Percentiles rank a stretch among this genome's conserved stretches.
These are phyloP conservation scores for Schrenkiella parvula DNA, from an alignment of 345 rosid genomes.

Conservation along the genomic window DNA sequence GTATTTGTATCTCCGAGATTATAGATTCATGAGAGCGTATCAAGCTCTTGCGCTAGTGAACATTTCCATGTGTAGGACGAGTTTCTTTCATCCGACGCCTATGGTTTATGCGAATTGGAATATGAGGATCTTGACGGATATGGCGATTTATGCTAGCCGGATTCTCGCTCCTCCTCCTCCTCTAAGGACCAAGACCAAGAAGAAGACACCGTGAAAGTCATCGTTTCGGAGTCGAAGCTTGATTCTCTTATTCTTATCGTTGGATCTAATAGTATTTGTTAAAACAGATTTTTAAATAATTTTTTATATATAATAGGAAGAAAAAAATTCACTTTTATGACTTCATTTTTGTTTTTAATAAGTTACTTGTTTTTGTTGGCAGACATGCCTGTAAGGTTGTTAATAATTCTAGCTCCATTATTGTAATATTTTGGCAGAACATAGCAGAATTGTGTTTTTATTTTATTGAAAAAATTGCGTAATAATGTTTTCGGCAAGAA, in stretches of 20 bases:
- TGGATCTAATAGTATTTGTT: background rate
- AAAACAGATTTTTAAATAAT: background rate
- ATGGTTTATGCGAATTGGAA: slow-evolving; percentile 38
- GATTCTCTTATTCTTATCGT: background rate
- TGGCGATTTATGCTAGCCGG: slow-evolving; percentile 29
- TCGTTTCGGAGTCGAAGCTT: background rate
- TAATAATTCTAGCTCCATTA: background rate
- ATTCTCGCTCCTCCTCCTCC: slow-evolving; percentile 36
- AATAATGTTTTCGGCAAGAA: background rate
- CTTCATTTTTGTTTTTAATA: background rate
- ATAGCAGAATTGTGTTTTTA: background rate
- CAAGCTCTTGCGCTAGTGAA: slow-evolving; percentile 34
- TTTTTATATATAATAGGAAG: background rate
- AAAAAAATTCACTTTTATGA: background rate
- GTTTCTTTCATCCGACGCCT: slow-evolving; percentile 29
- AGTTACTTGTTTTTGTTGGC: background rate
- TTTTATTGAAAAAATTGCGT: background rate
- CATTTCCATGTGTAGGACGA: slow-evolving; percentile 30
- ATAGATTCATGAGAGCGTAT: slow-evolving; percentile 36
- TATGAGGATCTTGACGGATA: slow-evolving; percentile 33
- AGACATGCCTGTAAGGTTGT: background rate
- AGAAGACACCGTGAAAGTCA: background rate
- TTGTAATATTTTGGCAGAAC: background rate
- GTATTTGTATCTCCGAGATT: slow-evolving; percentile 27
- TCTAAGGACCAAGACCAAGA: background rate